Evolutionary conservation across 768 basidiomycete genomes (phyloP), one percentile per base, ranked within the genome.

Genomic region (Dacryopinax primogenitus): DNA sequence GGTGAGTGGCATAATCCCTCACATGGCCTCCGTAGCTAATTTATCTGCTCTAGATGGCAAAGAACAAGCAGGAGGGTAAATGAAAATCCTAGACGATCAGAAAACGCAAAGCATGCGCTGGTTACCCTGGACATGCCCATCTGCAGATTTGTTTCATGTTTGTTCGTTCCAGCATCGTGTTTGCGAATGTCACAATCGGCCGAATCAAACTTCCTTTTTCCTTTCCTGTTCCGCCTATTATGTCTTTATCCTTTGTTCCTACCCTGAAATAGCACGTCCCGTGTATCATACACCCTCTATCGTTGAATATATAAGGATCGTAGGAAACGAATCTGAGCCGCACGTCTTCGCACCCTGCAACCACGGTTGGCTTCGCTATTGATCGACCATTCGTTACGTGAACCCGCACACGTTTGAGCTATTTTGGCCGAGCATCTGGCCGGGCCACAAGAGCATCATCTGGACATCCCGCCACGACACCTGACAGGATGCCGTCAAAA

Each of bases 271-370:
- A 58, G 51, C 51, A 58, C 51, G 51, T 58, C 32, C 51, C 30
- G 26, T 58, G 51, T 58, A 58, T 58, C 51, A 58, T 58, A 58
- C 51, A 15, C 51, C 51, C 51, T 58, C 51, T 58, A 30, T 58
- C 51, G 51, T 58, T 58, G 51, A 58, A 58, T 58, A 58, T n/a
- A n/a, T 58, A 58, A 47, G 51, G 51, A 11, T 58, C 32, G 51
- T 58, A 58, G 51, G 51, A 58, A 58, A 21, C 21, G 51, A 6
- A 15, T 30, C 6, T 18, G 41, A 6, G 18, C 7, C 7, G n/a
- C n/a, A n/a, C n/a, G n/a, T n/a, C n/a, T n/a, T n/a, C n/a, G n/a
- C n/a, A n/a, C n/a, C n/a, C n/a, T n/a, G n/a, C n/a, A n/a, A n/a
- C n/a, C n/a, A n/a, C n/a, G n/a, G n/a, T n/a, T n/a, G n/a, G n/a